phyloP scores from a whole-genome alignment of 176 grass and related monocot species.

The Alopecurus myosuroides region DNA sequence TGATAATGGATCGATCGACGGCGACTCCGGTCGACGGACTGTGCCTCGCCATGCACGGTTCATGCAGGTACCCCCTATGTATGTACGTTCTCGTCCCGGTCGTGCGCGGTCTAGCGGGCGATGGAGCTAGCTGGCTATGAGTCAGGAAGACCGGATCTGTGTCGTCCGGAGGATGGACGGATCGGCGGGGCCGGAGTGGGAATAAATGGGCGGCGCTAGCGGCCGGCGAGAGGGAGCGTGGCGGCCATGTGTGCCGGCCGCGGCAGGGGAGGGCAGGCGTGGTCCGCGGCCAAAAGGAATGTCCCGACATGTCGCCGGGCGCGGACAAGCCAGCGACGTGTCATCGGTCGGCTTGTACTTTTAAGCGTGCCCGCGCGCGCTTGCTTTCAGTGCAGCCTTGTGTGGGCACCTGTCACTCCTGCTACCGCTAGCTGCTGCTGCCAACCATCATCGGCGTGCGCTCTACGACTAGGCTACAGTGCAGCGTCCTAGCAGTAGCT shows the following conservation, averaged over 20 bases:
- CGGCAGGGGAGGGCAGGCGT: neutral
- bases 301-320: constrained; percentile 39
- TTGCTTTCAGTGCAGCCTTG: neutral
- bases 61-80: neutral
- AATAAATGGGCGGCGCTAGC: neutral
- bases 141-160: neutral
- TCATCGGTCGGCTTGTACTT: constrained; percentile 11
- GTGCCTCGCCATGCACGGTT: neutral
- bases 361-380: neutral
- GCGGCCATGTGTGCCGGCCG: constrained; percentile 23
- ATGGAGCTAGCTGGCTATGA: neutral
- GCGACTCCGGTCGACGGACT: no score
- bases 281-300: constrained; percentile 42
- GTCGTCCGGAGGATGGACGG: neutral
- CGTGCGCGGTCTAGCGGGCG: neutral
- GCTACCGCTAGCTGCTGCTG: neutral
- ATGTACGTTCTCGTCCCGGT: neutral
- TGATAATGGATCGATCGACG: no score
- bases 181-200: neutral
- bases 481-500: no score
- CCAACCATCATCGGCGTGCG: neutral
- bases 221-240: neutral
- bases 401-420: neutral
- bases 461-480: no score
- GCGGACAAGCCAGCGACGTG: constrained; percentile 17